phyloP scores from a whole-genome alignment of 2,329 filamentous ascomycete genomes.

The Aspergillus sp. region DNA sequence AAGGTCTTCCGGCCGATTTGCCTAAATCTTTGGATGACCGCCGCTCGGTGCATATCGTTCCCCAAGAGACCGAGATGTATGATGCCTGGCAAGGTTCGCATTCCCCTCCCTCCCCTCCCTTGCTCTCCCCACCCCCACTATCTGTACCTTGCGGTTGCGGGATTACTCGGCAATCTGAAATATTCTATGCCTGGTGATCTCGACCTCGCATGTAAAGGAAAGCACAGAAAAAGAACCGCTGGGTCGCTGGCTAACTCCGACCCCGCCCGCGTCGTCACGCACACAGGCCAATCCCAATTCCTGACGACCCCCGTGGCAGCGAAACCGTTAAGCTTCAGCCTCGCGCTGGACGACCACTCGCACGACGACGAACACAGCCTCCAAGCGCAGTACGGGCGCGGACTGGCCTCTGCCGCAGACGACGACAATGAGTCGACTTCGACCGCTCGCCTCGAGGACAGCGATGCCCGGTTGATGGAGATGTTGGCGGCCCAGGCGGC shows the following conservation, averaged over 20 bases:
- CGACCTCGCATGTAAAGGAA: no score
- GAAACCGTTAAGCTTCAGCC: slow-evolving; percentile 80
- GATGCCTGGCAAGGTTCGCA: slow-evolving; percentile 93
- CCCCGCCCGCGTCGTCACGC: neutral
- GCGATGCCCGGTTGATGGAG: slow-evolving; percentile 84
- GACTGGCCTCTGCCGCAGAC: slow-evolving; percentile 19
- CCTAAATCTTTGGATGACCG: slow-evolving; percentile 91
- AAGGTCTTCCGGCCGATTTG: slow-evolving; percentile 74
- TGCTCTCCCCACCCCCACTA: neutral
- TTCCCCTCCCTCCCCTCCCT: slow-evolving; percentile 1
- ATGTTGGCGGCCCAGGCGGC: slow-evolving; percentile 96
- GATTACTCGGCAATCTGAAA: no score
- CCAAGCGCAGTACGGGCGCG: slow-evolving; percentile 34
- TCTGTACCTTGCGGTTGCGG: no score
- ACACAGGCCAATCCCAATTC: slow-evolving; percentile 87
- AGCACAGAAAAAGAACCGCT: no score
- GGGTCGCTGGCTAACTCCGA: slow-evolving; percentile 4
- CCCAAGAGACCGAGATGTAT: slow-evolving; percentile 92
- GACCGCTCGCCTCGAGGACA: slow-evolving; percentile 64
- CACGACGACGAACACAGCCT: slow-evolving; percentile 61
- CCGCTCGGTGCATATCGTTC: slow-evolving; percentile 63
- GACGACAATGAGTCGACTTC: slow-evolving; percentile 37
- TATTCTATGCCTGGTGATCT: no score
- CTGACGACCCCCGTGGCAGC: slow-evolving; percentile 81
- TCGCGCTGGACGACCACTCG: slow-evolving; percentile 75